These are phyloP conservation scores for Mollisiaceae sp. DNA, from an alignment of 2,329 filamentous ascomycete genomes.

Conservation along the genomic window DNA sequence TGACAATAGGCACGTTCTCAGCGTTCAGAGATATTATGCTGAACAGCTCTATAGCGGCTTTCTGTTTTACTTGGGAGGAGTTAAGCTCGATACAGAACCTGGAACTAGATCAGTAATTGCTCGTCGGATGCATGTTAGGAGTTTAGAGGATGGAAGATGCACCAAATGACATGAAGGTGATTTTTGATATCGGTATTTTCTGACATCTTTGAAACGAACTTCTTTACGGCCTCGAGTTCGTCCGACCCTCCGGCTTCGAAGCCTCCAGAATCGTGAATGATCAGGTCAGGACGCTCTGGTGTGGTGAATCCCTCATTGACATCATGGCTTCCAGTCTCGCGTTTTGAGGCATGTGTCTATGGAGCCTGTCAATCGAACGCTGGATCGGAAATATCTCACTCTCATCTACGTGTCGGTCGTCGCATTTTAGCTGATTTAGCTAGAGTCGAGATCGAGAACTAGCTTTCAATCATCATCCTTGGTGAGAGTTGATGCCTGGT, in stretches of 20 bases:
- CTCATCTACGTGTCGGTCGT: too few relatives aligned
- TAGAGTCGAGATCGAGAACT: too few relatives aligned
- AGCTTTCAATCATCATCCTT: too few relatives aligned
- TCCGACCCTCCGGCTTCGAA: background rate
- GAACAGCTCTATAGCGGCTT: background rate
- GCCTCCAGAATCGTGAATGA: background rate
- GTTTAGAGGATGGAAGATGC: background rate
- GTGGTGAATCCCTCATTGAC: background rate
- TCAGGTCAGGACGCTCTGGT: background rate
- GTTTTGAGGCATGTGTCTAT: background rate
- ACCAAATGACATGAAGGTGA: background rate
- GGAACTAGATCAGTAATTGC: background rate
- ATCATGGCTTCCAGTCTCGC: background rate
- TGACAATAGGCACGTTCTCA: background rate
- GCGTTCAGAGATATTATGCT: background rate
- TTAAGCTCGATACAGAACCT: background rate
- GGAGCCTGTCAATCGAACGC: background rate
- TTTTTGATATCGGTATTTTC: background rate
- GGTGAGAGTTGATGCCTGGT: too few relatives aligned
- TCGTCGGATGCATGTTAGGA: background rate
- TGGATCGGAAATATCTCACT: too few relatives aligned
- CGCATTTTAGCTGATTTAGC: too few relatives aligned
- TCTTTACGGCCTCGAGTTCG: background rate
- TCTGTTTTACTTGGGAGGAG: background rate
- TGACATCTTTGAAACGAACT: background rate